phyloP scores from a whole-genome alignment of 306 rosid genomes.

The Trifolium subterraneum region DNA sequence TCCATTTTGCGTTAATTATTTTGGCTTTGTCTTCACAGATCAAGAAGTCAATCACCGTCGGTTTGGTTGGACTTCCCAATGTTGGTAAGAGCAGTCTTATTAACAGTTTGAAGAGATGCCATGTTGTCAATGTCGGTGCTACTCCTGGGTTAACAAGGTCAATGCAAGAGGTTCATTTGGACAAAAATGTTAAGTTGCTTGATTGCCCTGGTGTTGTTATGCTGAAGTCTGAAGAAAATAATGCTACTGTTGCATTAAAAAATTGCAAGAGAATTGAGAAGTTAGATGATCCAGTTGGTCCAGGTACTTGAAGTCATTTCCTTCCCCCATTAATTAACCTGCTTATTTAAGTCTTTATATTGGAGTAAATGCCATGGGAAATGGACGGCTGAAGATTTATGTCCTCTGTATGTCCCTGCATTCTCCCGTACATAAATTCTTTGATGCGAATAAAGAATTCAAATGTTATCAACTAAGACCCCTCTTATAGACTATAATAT shows the following conservation, averaged over 20 bases:
- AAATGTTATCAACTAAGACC: background rate
- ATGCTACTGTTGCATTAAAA: conserved; percentile 69
- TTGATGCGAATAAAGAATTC: background rate
- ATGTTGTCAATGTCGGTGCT: conserved; percentile 82
- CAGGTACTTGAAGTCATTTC: conserved; percentile 58
- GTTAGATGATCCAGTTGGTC: conserved; percentile 81
- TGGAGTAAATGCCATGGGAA: conserved; percentile 1
- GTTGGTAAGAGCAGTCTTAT: conserved; percentile 99
- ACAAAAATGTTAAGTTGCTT: conserved; percentile 82
- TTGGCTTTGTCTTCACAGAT: conserved; percentile 59
- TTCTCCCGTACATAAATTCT: background rate
- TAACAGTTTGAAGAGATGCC: conserved; percentile 81
- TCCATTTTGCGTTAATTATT: conserved; percentile 29
- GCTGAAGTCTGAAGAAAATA: conserved; percentile 70
- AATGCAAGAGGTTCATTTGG: conserved; percentile 89
- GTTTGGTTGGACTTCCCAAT: conserved; percentile 91
- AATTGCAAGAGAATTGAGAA: conserved; percentile 97
- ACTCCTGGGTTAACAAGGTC: conserved; percentile 94
- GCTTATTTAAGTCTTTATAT: conserved; percentile 12
- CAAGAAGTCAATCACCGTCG: conserved; percentile 91
- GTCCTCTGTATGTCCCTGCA: background rate
- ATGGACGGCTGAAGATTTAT: background rate
- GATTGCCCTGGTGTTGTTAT: conserved; percentile 98
- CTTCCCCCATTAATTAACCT: background rate
- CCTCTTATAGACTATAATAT: background rate